phyloP scores from a whole-genome alignment of 305 asterid genomes.

The Solanum aculeatissimum region DNA sequence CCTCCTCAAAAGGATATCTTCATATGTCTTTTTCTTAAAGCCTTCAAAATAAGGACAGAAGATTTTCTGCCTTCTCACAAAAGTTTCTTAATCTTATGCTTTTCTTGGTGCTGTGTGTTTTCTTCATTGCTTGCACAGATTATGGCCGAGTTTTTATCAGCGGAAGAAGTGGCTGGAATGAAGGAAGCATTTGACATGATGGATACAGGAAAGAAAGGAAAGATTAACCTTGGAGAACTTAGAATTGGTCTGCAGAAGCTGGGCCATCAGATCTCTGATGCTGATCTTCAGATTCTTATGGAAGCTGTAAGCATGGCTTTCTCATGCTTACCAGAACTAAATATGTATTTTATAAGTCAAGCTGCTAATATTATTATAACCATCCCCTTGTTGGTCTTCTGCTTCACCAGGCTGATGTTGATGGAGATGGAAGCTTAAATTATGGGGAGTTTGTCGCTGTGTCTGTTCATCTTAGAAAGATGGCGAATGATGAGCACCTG shows the following conservation, averaged over 20 bases:
- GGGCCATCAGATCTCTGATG: constrained; percentile 69
- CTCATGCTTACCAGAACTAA: neutral
- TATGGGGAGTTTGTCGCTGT: constrained; percentile 70
- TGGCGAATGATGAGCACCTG: constrained; percentile 75
- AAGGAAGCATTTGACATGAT: constrained; percentile 62
- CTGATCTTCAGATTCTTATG: constrained; percentile 77
- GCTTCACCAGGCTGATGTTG: constrained; percentile 49
- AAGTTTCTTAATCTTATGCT: neutral
- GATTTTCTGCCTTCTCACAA: neutral
- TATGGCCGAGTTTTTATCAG: constrained; percentile 71
- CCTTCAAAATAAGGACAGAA: neutral
- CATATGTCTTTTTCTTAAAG: neutral
- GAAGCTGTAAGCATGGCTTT: constrained; percentile 64
- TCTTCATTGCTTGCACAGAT: constrained; percentile 29
- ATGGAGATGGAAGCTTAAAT: constrained; percentile 56
- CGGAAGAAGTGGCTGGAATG: constrained; percentile 77
- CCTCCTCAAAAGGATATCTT: neutral
- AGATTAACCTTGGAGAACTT: constrained; percentile 53
- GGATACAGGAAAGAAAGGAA: constrained; percentile 58
- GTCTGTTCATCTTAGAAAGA: constrained; percentile 45
- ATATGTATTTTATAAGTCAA: neutral
- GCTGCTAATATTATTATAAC: neutral
- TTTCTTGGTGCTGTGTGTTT: neutral
- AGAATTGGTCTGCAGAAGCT: constrained; percentile 54
- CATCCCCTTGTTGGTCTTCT: neutral